Percentiles rank a stretch among this genome's conserved stretches.
These are phyloP conservation scores for Neurospora sp. DNA, from an alignment of 495 filamentous ascomycete species.

Conservation along the genomic window DNA sequence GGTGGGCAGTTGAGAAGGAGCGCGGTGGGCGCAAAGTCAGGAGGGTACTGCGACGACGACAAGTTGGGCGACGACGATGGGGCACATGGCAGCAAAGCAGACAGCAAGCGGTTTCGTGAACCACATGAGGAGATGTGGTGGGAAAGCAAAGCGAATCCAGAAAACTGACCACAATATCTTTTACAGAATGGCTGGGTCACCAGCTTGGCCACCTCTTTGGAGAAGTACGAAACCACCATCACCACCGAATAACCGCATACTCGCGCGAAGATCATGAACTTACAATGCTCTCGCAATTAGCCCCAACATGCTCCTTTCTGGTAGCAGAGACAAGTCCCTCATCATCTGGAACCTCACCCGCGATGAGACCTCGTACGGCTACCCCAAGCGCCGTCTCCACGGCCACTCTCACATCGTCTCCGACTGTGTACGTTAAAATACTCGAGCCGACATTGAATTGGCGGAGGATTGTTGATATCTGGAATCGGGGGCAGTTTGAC, in stretches of 20 bases:
- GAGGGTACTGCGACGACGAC: background rate
- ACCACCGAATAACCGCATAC: conserved; percentile 4
- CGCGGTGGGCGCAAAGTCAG: background rate
- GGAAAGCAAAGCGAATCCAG: background rate
- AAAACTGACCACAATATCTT: conserved; percentile 7
- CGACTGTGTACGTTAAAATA: conserved; percentile 77
- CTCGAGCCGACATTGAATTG: background rate
- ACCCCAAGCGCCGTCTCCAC: conserved; percentile 96
- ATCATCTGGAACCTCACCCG: conserved; percentile 99
- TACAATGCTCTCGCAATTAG: conserved; percentile 35
- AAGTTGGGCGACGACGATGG: background rate
- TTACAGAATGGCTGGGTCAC: conserved; percentile 61
- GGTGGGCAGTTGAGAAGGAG: background rate
- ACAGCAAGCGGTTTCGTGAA: background rate
- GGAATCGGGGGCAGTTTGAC: conserved; percentile 11
- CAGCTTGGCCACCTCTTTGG: conserved; percentile 90
- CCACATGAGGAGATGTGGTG: background rate
- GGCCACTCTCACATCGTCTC: conserved; percentile 99
- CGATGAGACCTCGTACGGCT: conserved; percentile 93
- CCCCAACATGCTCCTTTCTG: conserved; percentile 99
- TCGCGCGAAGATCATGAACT: conserved; percentile 14
- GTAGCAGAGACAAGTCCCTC: conserved; percentile 92
- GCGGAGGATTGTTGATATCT: conserved; percentile 5
- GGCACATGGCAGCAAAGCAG: background rate
- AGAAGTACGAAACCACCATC: conserved; percentile 63